These are phyloP conservation scores for Collybia mongolica DNA, from an alignment of 768 basidiomycete species.

Conservation along the genomic window DNA sequence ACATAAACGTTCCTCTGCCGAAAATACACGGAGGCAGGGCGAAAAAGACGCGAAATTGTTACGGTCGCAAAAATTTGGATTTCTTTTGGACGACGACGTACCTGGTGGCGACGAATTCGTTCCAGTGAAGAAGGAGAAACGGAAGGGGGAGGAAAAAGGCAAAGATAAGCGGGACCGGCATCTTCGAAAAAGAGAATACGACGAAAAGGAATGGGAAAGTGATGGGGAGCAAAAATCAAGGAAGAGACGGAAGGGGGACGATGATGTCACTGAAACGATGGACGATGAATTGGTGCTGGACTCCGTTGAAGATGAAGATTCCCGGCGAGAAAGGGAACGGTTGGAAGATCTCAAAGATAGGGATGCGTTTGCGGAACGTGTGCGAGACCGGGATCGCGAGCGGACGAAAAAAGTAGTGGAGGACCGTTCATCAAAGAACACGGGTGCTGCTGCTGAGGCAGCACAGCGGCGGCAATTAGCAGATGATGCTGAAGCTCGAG, in stretches of 20 bases:
- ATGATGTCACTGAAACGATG: slow-evolving; percentile 27
- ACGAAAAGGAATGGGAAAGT: slow-evolving; percentile 85
- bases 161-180: slow-evolving; percentile 60
- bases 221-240: slow-evolving; percentile 80
- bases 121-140: slow-evolving; percentile 41
- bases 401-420: slow-evolving; percentile 89
- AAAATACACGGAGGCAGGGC: slow-evolving; percentile 56
- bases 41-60: slow-evolving; percentile 75
- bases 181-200: slow-evolving; percentile 78
- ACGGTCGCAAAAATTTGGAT: slow-evolving; percentile 71
- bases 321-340: slow-evolving; percentile 69
- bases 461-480: slow-evolving; percentile 78
- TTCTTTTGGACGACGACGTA: slow-evolving; percentile 74
- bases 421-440: slow-evolving; percentile 80
- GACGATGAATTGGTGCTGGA: slow-evolving; percentile 46
- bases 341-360: slow-evolving; percentile 80
- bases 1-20: slow-evolving; percentile 49
- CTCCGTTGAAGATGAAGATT: slow-evolving; percentile 67
- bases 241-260: slow-evolving; percentile 61
- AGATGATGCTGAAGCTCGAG: slow-evolving; percentile 67
- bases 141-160: slow-evolving; percentile 44
- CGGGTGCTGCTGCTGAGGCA: slow-evolving; percentile 80
- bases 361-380: slow-evolving; percentile 90
- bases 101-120: slow-evolving; percentile 41
- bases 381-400: slow-evolving; percentile 79